These are phyloP conservation scores for Ophiosphaerella narmari DNA, from an alignment of 2,329 filamentous ascomycete genomes.

Conservation along the genomic window DNA sequence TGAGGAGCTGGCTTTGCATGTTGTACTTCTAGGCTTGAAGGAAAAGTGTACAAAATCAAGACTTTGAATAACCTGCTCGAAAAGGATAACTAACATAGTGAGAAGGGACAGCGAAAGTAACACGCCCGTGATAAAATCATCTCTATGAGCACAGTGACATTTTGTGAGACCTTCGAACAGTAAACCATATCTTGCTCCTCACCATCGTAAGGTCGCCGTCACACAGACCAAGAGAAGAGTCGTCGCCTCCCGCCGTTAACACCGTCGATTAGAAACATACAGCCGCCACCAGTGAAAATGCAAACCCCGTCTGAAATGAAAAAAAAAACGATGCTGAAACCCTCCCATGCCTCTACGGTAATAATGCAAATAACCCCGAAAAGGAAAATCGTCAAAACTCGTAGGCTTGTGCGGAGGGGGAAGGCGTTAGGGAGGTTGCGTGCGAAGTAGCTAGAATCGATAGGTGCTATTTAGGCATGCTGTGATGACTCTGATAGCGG, in stretches of 20 bases:
- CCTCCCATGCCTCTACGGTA: constrained; percentile 28
- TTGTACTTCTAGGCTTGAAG: constrained; percentile 29
- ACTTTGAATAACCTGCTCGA: constrained; percentile 13
- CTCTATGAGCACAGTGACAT: constrained; percentile 9
- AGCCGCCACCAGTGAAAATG: constrained; percentile 48
- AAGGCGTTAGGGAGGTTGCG: constrained; percentile 11
- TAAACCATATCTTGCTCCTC: constrained; percentile 9
- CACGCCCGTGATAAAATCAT: constrained; percentile 8
- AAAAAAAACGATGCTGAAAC: constrained; percentile 29
- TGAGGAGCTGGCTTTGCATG: constrained; percentile 25
- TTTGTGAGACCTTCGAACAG: constrained; percentile 8
- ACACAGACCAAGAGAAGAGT: constrained; percentile 8
- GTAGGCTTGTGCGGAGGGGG: constrained; percentile 8
- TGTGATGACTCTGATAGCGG: background rate
- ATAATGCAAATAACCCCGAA: constrained; percentile 29
- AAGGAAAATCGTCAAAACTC: constrained; percentile 31
- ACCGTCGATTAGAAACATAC: constrained; percentile 42
- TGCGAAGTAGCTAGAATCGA: background rate
- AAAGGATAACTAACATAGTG: constrained; percentile 4
- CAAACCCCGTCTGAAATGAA: constrained; percentile 34
- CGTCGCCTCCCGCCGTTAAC: constrained; percentile 30
- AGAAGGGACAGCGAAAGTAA: constrained; percentile 8
- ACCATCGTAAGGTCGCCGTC: constrained; percentile 1
- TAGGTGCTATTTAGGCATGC: background rate
- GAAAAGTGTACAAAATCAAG: constrained; percentile 13